Percentiles rank a stretch among this genome's conserved stretches.
phyloP scores from a whole-genome alignment of 306 rosid species.

The Hippophae tibetana region DNA sequence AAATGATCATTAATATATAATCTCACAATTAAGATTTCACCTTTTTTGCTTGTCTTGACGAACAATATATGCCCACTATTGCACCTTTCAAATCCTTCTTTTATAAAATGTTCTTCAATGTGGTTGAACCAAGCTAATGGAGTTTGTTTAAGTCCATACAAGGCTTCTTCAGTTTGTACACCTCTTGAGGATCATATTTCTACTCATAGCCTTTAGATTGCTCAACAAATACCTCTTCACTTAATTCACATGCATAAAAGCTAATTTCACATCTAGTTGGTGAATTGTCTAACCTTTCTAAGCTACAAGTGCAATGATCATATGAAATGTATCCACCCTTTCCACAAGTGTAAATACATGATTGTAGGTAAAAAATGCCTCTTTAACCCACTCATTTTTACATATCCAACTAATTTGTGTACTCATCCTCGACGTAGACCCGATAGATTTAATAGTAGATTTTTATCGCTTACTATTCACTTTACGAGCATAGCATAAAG shows the following conservation, averaged over 20 bases:
- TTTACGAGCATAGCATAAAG: too few relatives aligned
- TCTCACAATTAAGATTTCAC: neutral
- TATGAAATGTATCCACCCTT: neutral
- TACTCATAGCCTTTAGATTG: neutral
- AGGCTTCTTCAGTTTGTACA: neutral
- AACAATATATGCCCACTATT: neutral
- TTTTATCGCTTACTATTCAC: too few relatives aligned
- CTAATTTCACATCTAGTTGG: constrained; percentile 1
- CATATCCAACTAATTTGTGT: too few relatives aligned
- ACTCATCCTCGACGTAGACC: too few relatives aligned
- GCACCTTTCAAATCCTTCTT: neutral
- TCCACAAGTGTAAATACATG: constrained; percentile 1
- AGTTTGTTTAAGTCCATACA: neutral
- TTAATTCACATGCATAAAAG: constrained; percentile 7
- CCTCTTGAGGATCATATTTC: neutral
- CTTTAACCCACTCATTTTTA: too few relatives aligned
- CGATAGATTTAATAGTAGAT: too few relatives aligned
- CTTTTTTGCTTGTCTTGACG: neutral
- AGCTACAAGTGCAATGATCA: neutral
- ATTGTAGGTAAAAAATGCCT: too few relatives aligned
- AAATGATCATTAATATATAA: neutral
- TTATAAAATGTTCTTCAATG: neutral
- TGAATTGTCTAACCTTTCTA: neutral
- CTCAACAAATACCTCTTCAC: constrained; percentile 6
- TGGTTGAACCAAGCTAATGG: neutral